Evolutionary conservation across 805 yeast species (phyloP).

Genomic region (Peterozyma xylosa): DNA sequence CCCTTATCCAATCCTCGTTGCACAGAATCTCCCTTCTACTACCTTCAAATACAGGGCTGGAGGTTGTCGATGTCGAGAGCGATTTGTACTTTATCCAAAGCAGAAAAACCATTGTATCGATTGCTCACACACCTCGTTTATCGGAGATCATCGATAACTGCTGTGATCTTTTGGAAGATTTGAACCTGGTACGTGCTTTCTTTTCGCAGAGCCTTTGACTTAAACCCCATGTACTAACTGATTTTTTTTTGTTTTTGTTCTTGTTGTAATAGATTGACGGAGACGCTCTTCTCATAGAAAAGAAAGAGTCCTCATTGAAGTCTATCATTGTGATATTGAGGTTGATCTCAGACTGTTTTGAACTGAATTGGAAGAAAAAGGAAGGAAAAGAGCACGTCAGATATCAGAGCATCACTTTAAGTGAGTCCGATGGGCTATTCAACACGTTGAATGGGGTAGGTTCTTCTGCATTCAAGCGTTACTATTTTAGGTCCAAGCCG

Average conservation of each 20-base stretch:
- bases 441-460: slow-evolving; percentile 15
- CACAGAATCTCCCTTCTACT: slow-evolving; percentile 11
- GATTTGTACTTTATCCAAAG: slow-evolving; percentile 26
- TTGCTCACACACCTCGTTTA: slow-evolving; percentile 20
- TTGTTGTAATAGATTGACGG: slow-evolving; percentile 12
- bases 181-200: slow-evolving; percentile 16
- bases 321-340: slow-evolving; percentile 29
- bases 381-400: slow-evolving; percentile 12
- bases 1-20: not conserved
- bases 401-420: too few species aligned
- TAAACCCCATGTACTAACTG: not conserved
- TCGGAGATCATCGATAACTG: slow-evolving; percentile 22
- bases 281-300: slow-evolving; percentile 17
- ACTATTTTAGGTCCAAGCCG: slow-evolving; percentile 27
- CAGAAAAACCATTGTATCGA: slow-evolving; percentile 23
- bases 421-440: too few species aligned
- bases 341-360: slow-evolving; percentile 31
- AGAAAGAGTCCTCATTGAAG: slow-evolving; percentile 18
- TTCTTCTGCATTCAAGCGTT: slow-evolving; percentile 22
- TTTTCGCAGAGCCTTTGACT: not conserved
- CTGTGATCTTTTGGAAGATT: slow-evolving; percentile 16
- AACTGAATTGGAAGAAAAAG: slow-evolving; percentile 29
- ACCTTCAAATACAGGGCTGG: slow-evolving; percentile 28
- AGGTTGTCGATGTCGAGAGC: slow-evolving; percentile 27
- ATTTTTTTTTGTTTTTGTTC: not conserved